phyloP scores from a whole-genome alignment of 2,329 filamentous ascomycete genomes.

The Colletotrichum lentis region DNA sequence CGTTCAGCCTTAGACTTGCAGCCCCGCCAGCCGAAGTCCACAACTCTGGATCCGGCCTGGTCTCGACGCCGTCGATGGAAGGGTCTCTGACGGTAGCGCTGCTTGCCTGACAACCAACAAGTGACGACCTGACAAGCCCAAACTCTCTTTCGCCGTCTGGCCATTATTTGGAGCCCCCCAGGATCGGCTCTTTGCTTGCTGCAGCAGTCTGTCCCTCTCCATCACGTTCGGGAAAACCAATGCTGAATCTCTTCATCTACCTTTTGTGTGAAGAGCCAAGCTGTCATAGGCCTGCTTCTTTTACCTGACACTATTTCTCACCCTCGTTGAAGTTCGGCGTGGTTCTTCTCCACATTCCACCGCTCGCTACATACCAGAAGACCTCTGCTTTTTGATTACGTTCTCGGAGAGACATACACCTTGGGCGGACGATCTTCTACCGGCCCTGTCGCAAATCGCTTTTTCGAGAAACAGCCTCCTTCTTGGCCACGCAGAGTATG shows the following conservation, averaged over 20 bases:
- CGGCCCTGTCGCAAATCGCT: not conserved
- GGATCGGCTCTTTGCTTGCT: not conserved
- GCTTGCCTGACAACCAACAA: not conserved
- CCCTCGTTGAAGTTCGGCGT: not conserved
- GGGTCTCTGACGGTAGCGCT: slow-evolving; percentile 1
- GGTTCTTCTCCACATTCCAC: slow-evolving; percentile 23
- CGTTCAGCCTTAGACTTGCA: slow-evolving; percentile 9
- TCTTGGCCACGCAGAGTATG: not conserved
- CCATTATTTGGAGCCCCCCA: not conserved
- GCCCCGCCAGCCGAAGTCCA: slow-evolving; percentile 12
- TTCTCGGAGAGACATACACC: slow-evolving; percentile 15
- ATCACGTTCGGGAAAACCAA: not conserved
- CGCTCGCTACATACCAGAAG: not conserved
- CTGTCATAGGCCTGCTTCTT: not conserved
- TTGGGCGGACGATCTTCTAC: not conserved
- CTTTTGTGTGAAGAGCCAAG: not conserved
- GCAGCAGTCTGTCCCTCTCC: not conserved
- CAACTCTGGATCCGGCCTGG: slow-evolving; percentile 30
- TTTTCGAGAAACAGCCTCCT: not conserved
- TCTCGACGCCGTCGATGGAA: not conserved
- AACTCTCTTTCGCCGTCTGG: slow-evolving; percentile 7
- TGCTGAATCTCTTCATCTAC: not conserved
- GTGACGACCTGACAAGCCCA: not conserved
- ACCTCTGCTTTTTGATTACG: slow-evolving; percentile 9
- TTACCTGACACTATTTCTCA: not conserved